A percentile compares a stretch with the other conserved stretches of the same genome.
phyloP scores from a whole-genome alignment of 179 eudicot species.

The Kewa caespitosa region DNA sequence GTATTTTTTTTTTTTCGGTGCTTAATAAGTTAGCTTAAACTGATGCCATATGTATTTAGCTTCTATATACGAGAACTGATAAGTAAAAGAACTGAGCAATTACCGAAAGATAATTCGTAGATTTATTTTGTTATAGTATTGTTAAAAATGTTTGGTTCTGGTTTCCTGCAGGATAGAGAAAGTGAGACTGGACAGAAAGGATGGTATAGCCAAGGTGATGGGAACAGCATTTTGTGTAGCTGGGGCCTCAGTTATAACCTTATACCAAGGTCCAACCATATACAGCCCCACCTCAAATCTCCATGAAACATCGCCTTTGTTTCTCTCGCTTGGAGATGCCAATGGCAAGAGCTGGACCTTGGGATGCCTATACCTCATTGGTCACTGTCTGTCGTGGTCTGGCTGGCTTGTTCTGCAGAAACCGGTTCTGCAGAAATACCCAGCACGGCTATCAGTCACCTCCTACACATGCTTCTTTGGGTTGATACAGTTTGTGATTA shows the following conservation, averaged over 20 bases:
- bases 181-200: constrained; percentile 73
- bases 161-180: constrained; percentile 74
- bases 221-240: constrained; percentile 76
- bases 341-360: constrained; percentile 80
- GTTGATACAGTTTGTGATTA: constrained; percentile 66
- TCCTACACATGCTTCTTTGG: constrained; percentile 94
- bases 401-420: constrained; percentile 90
- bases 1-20: no score
- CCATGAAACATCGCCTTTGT: constrained; percentile 34
- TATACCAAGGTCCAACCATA: constrained; percentile 83
- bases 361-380: constrained; percentile 83
- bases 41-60: no score
- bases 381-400: constrained; percentile 89
- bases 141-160: constrained; percentile 17
- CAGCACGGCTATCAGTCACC: constrained; percentile 81
- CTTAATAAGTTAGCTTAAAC: no score
- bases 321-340: constrained; percentile 63
- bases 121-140: no score
- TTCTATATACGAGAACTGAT: no score
- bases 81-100: no score
- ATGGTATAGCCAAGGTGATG: constrained; percentile 70
- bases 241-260: constrained; percentile 82
- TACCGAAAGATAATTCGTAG: no score
- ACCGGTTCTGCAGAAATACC: constrained; percentile 83
- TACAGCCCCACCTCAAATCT: constrained; percentile 62